phyloP scores from a whole-genome alignment of 2,329 filamentous ascomycete species.

The Aspergillus aculeatus region DNA sequence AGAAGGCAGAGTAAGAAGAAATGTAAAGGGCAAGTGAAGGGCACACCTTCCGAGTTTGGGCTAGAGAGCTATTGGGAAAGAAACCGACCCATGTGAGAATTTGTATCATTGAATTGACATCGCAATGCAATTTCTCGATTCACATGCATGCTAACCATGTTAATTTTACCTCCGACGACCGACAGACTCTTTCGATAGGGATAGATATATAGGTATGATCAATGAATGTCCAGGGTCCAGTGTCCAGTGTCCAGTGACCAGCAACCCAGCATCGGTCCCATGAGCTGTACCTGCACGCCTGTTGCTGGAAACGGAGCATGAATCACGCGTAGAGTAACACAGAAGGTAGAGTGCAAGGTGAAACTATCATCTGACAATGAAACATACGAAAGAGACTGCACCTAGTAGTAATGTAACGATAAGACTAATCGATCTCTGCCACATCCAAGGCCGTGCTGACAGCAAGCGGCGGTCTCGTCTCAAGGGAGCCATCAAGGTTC shows the following conservation, averaged over 20 bases:
- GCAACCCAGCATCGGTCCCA: background rate
- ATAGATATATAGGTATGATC: background rate
- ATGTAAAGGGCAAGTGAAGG: background rate
- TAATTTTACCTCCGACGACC: background rate
- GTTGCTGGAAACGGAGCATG: background rate
- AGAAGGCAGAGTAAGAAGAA: too few species aligned
- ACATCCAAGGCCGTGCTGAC: slow-evolving; percentile 6
- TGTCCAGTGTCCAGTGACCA: background rate
- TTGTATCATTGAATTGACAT: background rate
- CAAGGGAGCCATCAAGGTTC: slow-evolving; percentile 20
- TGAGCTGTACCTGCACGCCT: background rate
- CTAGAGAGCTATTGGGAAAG: too few species aligned
- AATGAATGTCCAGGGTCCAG: background rate
- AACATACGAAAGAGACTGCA: background rate
- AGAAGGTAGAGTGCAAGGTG: background rate
- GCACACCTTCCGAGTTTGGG: too few species aligned
- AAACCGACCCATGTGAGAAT: too few species aligned
- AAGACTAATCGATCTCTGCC: slow-evolving; percentile 19
- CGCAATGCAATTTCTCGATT: background rate
- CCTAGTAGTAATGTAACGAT: slow-evolving; percentile 10
- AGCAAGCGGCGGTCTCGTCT: slow-evolving; percentile 13
- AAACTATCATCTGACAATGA: background rate
- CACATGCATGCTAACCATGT: background rate
- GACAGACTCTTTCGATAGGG: background rate
- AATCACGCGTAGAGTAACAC: background rate